phyloP scores from a whole-genome alignment of 176 grass and related monocot species.

The Paspalum vaginatum region DNA sequence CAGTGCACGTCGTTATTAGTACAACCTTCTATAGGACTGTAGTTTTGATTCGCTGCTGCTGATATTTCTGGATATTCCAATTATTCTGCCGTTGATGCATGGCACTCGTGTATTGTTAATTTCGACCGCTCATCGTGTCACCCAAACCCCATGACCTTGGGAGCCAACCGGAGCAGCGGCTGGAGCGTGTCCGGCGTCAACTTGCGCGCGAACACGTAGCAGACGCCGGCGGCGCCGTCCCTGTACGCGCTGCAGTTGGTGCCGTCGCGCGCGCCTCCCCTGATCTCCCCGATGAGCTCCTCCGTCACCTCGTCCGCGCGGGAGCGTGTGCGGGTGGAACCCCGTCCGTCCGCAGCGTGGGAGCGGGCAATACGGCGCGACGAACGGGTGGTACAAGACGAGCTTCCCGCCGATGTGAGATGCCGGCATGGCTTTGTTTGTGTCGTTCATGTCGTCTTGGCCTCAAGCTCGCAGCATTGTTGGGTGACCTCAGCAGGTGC shows the following conservation, averaged over 20 bases:
- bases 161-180: slow-evolving; percentile 58
- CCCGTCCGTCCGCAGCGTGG: neutral
- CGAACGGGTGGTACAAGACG: neutral
- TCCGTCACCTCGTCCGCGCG: slow-evolving; percentile 19
- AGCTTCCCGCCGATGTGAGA: neutral
- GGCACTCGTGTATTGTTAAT: too few relatives aligned
- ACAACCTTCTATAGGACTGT: too few relatives aligned
- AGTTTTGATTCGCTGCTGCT: too few relatives aligned
- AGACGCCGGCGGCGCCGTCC: slow-evolving; percentile 34
- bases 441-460: neutral
- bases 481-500: neutral
- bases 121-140: neutral
- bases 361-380: neutral
- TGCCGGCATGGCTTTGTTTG: neutral
- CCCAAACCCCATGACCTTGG: slow-evolving; percentile 51
- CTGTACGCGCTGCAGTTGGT: slow-evolving; percentile 48
- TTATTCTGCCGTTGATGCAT: too few relatives aligned
- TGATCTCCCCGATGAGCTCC: slow-evolving; percentile 58
- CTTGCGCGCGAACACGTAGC: slow-evolving; percentile 73
- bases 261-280: slow-evolving; percentile 7
- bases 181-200: slow-evolving; percentile 57
- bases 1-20: too few relatives aligned
- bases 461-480: neutral
- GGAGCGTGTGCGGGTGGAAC: slow-evolving; percentile 39
- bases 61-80: too few relatives aligned